A percentile compares a stretch with the other conserved stretches of the same genome.
Conservation (phyloP, 106 monocot genomes). For the Iris macrosiphon region DNA sequence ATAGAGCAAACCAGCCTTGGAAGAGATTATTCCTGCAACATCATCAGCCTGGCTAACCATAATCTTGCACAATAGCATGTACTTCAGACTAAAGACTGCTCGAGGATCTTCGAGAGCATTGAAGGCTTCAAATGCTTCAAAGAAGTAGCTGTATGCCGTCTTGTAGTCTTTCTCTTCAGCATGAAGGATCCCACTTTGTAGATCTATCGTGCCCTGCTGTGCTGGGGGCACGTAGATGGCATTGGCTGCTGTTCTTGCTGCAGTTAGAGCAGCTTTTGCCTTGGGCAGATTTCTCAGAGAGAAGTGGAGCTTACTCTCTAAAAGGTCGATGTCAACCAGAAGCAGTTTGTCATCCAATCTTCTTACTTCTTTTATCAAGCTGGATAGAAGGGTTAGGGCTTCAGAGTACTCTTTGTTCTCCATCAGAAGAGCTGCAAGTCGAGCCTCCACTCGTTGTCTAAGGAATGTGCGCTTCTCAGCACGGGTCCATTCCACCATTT, state of each 20-base stretch:
- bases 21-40: constrained; percentile 91
- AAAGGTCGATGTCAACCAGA: constrained; percentile 80
- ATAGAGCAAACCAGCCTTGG: constrained; percentile 85
- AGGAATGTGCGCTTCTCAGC: constrained; percentile 89
- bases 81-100: constrained; percentile 84
- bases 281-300: constrained; percentile 88
- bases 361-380: constrained; percentile 86
- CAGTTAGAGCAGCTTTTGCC: constrained; percentile 88
- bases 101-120: constrained; percentile 76
- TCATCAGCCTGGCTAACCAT: constrained; percentile 95
- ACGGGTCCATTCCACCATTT: constrained; percentile 88
- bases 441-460: constrained; percentile 81
- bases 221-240: constrained; percentile 94
- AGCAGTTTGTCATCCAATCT: constrained; percentile 90
- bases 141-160: constrained; percentile 94
- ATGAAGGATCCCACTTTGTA: constrained; percentile 94
- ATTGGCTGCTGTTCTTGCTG: constrained; percentile 93
- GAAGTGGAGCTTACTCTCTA: constrained; percentile 96
- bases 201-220: constrained; percentile 85
- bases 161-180: constrained; percentile 98
- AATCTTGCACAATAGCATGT: constrained; percentile 99
- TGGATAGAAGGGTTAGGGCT: constrained; percentile 63
- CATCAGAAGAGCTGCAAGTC: constrained; percentile 78
- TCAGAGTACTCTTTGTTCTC: constrained; percentile 81
- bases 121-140: constrained; percentile 97